phyloP scores from a whole-genome alignment of 192 early-diverging fungal species.

The Funneliformis mosseae region DNA sequence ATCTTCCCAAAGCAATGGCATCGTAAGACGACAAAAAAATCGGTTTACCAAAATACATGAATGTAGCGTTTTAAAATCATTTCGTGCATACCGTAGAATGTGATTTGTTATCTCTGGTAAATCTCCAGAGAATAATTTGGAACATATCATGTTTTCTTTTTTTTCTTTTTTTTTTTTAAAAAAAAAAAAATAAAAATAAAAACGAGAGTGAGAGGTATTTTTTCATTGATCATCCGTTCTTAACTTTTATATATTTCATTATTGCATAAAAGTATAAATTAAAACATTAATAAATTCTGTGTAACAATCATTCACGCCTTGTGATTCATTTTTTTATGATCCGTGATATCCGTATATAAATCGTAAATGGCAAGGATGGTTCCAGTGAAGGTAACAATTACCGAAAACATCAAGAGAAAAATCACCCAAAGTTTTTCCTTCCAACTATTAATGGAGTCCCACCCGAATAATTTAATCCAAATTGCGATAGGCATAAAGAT shows the following conservation, averaged over 20 bases:
- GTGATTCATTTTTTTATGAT: too few relatives aligned
- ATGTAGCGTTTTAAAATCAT: neutral
- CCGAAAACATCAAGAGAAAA: slow-evolving; percentile 34
- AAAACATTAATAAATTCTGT: too few relatives aligned
- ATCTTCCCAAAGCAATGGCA: neutral
- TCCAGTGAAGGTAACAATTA: neutral
- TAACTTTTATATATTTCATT: too few relatives aligned
- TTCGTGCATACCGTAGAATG: neutral
- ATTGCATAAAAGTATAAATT: too few relatives aligned
- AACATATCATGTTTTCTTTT: neutral
- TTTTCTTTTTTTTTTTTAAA: neutral
- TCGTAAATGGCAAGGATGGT: neutral
- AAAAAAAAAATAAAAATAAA: too few relatives aligned
- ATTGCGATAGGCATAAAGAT: slow-evolving; percentile 58
- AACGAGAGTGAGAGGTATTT: too few relatives aligned
- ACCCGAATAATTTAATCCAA: slow-evolving; percentile 56
- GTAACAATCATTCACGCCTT: too few relatives aligned
- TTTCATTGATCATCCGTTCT: too few relatives aligned
- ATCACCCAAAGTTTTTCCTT: slow-evolving; percentile 42
- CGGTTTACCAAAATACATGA: neutral
- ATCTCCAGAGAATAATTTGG: neutral
- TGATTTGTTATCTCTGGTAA: neutral
- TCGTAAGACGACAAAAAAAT: neutral
- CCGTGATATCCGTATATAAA: slow-evolving; percentile 5
- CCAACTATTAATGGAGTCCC: slow-evolving; percentile 41